Conservation (phyloP, 345 rosid species). For the Moricandia moricandioides region DNA sequence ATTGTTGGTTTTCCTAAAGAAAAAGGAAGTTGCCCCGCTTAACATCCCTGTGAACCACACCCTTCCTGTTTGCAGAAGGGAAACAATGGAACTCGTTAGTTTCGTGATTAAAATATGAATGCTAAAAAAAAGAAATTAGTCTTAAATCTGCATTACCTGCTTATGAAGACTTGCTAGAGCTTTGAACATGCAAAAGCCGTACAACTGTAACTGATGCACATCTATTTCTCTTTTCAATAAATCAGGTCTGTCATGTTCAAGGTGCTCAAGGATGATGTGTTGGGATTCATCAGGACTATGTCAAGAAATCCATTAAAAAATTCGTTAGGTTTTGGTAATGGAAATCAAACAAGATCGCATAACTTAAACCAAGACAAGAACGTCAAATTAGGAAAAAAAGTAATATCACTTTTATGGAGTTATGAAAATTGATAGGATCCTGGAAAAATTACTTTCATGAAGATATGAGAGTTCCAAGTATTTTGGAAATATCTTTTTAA, state of each 20-base stretch:
- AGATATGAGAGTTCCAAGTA: no score
- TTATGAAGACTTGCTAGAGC: constrained; percentile 85
- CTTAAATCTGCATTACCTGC: constrained; percentile 47
- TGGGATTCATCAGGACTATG: no score
- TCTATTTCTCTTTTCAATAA: constrained; percentile 66
- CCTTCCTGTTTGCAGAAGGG: constrained; percentile 44
- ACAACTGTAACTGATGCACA: constrained; percentile 65
- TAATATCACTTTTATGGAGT: no score
- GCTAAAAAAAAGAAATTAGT: background rate
- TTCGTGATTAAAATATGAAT: background rate
- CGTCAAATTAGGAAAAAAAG: no score
- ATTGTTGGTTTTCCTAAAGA: no score
- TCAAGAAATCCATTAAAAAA: no score
- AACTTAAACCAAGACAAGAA: no score
- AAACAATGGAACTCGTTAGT: constrained; percentile 14
- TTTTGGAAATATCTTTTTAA: no score
- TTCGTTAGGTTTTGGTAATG: no score
- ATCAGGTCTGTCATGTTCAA: constrained; percentile 94
- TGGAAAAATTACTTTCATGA: no score
- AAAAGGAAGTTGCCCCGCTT: constrained; percentile 90
- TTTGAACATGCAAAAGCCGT: constrained; percentile 80
- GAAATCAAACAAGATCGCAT: no score
- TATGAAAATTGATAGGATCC: no score
- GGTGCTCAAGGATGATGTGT: background rate
- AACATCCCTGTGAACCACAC: constrained; percentile 88